phyloP scores from a whole-genome alignment of 495 filamentous ascomycete species.

The Hypoxylon subgilvum region DNA sequence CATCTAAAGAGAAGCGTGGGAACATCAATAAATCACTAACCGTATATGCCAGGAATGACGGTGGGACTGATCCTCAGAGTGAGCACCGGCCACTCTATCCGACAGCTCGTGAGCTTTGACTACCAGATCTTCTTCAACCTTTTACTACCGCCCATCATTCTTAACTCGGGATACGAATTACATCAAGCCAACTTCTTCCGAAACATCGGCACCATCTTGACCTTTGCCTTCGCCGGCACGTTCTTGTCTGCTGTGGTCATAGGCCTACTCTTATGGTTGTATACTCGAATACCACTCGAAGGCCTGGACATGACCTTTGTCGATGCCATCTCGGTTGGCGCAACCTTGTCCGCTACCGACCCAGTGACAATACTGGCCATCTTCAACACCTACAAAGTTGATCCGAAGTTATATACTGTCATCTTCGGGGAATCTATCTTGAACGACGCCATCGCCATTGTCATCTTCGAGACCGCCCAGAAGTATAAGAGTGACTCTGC shows the following conservation, averaged over 20 bases:
- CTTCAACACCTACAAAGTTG: slow-evolving; percentile 98
- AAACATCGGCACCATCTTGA: slow-evolving; percentile 95
- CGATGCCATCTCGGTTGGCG: slow-evolving; percentile 93
- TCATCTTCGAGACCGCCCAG: slow-evolving; percentile 96
- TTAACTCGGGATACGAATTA: slow-evolving; percentile 94
- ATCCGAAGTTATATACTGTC: slow-evolving; percentile 96
- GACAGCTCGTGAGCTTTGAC: slow-evolving; percentile 89
- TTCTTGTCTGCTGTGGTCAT: slow-evolving; percentile 96
- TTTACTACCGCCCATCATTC: slow-evolving; percentile 93
- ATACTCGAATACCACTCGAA: slow-evolving; percentile 85
- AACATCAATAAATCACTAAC: slow-evolving; percentile 5
- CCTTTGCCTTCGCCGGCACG: slow-evolving; percentile 97
- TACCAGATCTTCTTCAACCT: slow-evolving; percentile 99
- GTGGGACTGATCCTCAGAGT: slow-evolving; percentile 89
- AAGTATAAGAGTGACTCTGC: slow-evolving; percentile 72
- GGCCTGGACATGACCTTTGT: slow-evolving; percentile 85
- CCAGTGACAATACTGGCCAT: slow-evolving; percentile 97
- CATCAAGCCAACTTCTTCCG: slow-evolving; percentile 99
- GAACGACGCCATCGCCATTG: slow-evolving; percentile 97
- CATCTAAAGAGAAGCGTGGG: background rate
- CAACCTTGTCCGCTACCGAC: slow-evolving; percentile 94
- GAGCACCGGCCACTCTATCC: slow-evolving; percentile 77
- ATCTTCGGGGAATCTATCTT: slow-evolving; percentile 98
- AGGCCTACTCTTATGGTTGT: slow-evolving; percentile 83
- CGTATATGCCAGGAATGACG: slow-evolving; percentile 77